Conservation (phyloP, 371 early-diverging fungal genomes). For the Apophysomyces ossiformis region DNA sequence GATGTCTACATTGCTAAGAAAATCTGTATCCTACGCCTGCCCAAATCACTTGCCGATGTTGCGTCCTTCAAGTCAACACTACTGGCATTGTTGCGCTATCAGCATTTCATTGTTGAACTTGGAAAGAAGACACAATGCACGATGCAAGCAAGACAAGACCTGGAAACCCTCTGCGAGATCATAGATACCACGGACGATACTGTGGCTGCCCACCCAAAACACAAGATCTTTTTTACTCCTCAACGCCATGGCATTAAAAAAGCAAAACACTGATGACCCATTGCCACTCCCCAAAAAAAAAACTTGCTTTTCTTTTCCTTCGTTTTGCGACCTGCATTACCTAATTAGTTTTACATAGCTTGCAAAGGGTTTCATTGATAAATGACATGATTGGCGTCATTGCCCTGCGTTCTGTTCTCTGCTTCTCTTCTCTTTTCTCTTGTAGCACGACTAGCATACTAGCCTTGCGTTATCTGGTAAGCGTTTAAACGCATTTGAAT, state of each 20-base stretch:
- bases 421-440: not conserved
- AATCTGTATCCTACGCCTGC: not conserved
- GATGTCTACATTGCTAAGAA: slow-evolving; percentile 1
- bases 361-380: not conserved
- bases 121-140: not conserved
- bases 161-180: not conserved
- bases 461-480: too few species aligned
- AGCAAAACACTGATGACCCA: too few species aligned
- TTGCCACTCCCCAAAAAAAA: too few species aligned
- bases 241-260: not conserved
- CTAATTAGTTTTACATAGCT: too few species aligned
- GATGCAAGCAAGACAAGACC: not conserved
- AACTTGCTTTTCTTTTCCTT: too few species aligned
- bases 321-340: too few species aligned
- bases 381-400: not conserved
- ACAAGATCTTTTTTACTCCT: not conserved
- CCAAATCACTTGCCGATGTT: not conserved
- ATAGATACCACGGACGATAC: not conserved
- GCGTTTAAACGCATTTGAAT: not conserved
- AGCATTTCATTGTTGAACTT: not conserved
- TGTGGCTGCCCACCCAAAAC: not conserved
- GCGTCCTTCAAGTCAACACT: not conserved
- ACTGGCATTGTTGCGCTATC: not conserved
- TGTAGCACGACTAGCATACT: too few species aligned
- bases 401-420: not conserved